Conservation (phyloP, 345 rosid genomes). For the Populus euphratica region DNA sequence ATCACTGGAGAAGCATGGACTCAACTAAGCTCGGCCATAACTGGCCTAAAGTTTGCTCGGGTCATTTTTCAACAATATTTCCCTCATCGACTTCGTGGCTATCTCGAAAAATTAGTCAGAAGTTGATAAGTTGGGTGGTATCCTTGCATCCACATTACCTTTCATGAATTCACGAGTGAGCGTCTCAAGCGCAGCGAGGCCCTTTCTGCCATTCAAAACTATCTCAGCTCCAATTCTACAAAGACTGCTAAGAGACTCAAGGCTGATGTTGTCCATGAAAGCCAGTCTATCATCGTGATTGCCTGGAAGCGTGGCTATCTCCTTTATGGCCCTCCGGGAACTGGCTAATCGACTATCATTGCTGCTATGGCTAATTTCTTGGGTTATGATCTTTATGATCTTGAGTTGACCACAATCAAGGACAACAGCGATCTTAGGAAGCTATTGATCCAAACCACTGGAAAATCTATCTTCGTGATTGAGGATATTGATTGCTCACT, state of each 20-base stretch:
- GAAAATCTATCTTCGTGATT: conserved; percentile 9
- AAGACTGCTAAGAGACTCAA: neutral
- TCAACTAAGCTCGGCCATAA: conserved; percentile 4
- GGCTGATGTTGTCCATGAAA: neutral
- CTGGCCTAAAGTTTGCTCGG: neutral
- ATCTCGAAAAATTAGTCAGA: neutral
- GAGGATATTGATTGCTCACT: conserved; percentile 19
- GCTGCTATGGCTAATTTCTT: conserved; percentile 72
- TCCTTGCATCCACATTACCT: conserved; percentile 7
- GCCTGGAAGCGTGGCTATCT: conserved; percentile 79
- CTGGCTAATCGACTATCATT: conserved; percentile 68
- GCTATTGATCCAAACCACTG: conserved; percentile 1
- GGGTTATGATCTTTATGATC: conserved; percentile 26
- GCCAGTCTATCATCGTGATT: neutral
- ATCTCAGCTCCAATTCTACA: neutral
- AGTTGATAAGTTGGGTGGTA: neutral
- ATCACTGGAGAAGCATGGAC: neutral
- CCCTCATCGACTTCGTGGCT: neutral
- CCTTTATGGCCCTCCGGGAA: conserved; percentile 72
- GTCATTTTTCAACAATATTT: neutral
- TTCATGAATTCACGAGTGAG: conserved; percentile 1
- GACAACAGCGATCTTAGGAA: conserved; percentile 15
- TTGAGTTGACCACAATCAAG: conserved; percentile 13
- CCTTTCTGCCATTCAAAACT: neutral
- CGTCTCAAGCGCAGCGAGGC: neutral